A percentile compares a stretch with the other conserved stretches of the same genome.
phyloP scores from a whole-genome alignment of 768 basidiomycete species.

The Boletus rex-veris region DNA sequence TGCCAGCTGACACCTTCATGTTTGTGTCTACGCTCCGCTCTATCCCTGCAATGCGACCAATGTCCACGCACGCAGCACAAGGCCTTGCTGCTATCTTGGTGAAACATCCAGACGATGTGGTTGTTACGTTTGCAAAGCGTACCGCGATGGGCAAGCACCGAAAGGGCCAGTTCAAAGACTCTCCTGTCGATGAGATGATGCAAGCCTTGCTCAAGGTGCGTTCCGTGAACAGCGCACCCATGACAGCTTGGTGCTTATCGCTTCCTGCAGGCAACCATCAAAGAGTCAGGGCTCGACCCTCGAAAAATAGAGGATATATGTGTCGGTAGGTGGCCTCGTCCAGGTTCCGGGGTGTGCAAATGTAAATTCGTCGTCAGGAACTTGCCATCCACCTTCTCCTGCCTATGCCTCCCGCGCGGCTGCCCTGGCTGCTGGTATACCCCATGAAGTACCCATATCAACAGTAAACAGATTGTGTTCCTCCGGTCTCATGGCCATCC shows the following conservation, averaged over 20 bases:
- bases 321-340: constrained; percentile 51
- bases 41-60: neutral
- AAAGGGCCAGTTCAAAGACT: constrained; percentile 92
- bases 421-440: constrained; percentile 85
- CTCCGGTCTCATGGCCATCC: constrained; percentile 91
- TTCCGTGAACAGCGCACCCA: neutral
- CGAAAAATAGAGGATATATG: constrained; percentile 77
- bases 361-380: constrained; percentile 44
- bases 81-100: constrained; percentile 56
- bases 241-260: neutral
- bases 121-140: constrained; percentile 84
- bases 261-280: constrained; percentile 54
- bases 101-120: constrained; percentile 80
- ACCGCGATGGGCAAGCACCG: constrained; percentile 85
- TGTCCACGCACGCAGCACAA: constrained; percentile 33
- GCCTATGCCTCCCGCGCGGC: constrained; percentile 83
- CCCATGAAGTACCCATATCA: constrained; percentile 80
- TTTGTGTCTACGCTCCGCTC: constrained; percentile 12
- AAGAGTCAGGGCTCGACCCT: constrained; percentile 64
- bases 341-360: neutral
- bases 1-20: constrained; percentile 16
- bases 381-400: constrained; percentile 80
- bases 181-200: constrained; percentile 83
- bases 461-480: constrained; percentile 93
- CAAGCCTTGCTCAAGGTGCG: constrained; percentile 74